Evolutionary conservation across 257 asterid genomes (phyloP).

Genomic region (Osmanthus fragrans): DNA sequence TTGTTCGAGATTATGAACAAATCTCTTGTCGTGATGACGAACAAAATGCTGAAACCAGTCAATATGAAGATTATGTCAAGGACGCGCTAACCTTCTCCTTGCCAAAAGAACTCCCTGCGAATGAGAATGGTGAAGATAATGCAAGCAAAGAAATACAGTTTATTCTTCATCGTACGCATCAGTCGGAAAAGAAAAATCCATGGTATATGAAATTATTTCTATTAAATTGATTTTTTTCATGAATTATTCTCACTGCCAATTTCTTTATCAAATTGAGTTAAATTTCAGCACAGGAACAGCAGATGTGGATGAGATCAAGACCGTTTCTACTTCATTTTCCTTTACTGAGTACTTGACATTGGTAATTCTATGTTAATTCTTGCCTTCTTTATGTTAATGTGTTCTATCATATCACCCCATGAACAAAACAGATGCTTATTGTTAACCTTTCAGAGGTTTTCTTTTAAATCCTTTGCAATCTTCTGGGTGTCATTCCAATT

Average conservation of each 20-base stretch:
- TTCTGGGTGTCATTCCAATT: too few relatives aligned
- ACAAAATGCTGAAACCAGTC: slow-evolving; percentile 6
- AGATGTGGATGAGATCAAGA: slow-evolving; percentile 15
- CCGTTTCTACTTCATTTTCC: background rate
- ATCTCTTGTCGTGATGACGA: too few relatives aligned
- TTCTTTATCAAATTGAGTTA: background rate
- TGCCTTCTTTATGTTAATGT: background rate
- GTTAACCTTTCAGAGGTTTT: too few relatives aligned
- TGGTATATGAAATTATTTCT: slow-evolving; percentile 33
- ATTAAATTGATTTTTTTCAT: background rate
- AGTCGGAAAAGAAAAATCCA: slow-evolving; percentile 14
- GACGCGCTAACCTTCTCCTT: background rate
- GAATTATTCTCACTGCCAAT: background rate
- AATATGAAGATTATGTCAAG: background rate
- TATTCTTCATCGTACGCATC: slow-evolving; percentile 2
- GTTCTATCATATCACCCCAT: too few relatives aligned
- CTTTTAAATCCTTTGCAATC: too few relatives aligned
- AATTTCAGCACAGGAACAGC: slow-evolving; percentile 24
- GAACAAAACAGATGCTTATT: too few relatives aligned
- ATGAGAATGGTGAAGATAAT: slow-evolving; percentile 19
- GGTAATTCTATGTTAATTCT: slow-evolving; percentile 30
- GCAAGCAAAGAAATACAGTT: slow-evolving; percentile 21
- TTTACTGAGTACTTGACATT: slow-evolving; percentile 14
- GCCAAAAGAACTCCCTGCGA: background rate
- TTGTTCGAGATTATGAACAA: background rate